These are phyloP conservation scores for Nitzschia inconspicua DNA, from an alignment of 108 stramenopile genomes.

Conservation along the genomic window DNA sequence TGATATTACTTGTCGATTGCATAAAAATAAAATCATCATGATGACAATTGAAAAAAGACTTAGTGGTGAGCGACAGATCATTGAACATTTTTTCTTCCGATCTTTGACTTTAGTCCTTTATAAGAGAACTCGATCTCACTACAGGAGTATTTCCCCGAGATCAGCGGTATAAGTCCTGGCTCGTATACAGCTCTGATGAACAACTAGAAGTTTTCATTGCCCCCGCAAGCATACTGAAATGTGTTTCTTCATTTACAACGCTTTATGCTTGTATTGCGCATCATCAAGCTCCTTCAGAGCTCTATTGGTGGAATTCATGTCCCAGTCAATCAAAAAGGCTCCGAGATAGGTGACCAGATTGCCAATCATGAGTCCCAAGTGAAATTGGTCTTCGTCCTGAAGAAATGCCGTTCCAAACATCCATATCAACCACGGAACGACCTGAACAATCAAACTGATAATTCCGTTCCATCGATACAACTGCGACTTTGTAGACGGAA, in stretches of 20 bases:
- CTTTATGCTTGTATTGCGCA: conserved; percentile 28
- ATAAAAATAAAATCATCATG: no score
- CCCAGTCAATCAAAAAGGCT: conserved; percentile 20
- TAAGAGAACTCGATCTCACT: no score
- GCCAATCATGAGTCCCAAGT: conserved; percentile 20
- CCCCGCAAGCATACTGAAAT: no score
- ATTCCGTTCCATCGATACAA: background rate
- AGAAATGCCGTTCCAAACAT: conserved; percentile 8
- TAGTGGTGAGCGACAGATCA: no score
- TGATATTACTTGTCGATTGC: no score
- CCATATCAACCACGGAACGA: conserved; percentile 18
- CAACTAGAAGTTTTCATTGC: no score
- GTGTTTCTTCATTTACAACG: conserved; percentile 2
- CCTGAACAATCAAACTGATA: background rate
- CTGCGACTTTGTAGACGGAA: background rate
- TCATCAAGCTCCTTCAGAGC: conserved; percentile 19
- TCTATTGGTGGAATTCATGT: conserved; percentile 11
- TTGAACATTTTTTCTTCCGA: no score
- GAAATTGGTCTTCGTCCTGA: conserved; percentile 22
- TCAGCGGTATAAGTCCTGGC: no score
- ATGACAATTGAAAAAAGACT: no score
- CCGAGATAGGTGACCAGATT: conserved; percentile 28
- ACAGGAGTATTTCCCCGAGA: no score
- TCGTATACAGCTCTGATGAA: no score
- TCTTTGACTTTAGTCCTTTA: no score